phyloP scores from a whole-genome alignment of 257 asterid species.

The Primulina tabacum region DNA sequence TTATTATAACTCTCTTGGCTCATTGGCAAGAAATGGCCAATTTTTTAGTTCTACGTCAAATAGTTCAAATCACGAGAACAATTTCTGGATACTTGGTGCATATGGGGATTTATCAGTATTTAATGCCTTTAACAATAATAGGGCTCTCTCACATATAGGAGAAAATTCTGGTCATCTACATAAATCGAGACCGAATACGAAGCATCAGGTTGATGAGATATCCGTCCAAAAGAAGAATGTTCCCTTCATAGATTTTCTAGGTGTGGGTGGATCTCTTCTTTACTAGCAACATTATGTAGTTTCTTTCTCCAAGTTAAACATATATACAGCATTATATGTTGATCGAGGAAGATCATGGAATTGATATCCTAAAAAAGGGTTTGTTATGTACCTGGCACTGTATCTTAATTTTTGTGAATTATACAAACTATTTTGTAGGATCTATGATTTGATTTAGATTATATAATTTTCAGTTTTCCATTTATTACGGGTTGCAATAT shows the following conservation, averaged over 20 bases:
- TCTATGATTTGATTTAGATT: neutral
- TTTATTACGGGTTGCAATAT: neutral
- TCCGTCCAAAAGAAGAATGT: slow-evolving; percentile 44
- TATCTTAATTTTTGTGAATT: slow-evolving; percentile 1
- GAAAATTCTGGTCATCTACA: slow-evolving; percentile 23
- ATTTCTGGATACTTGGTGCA: slow-evolving; percentile 36
- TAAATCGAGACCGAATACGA: slow-evolving; percentile 26
- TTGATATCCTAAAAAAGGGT: slow-evolving; percentile 16
- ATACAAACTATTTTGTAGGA: neutral
- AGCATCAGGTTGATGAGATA: slow-evolving; percentile 36
- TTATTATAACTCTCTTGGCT: slow-evolving; percentile 22
- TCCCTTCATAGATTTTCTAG: slow-evolving; percentile 94
- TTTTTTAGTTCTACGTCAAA: slow-evolving; percentile 20
- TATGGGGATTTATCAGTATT: slow-evolving; percentile 21
- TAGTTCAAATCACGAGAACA: slow-evolving; percentile 20
- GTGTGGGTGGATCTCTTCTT: slow-evolving; percentile 72
- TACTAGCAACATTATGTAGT: slow-evolving; percentile 18
- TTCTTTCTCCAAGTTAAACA: slow-evolving; percentile 11
- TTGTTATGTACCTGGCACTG: neutral
- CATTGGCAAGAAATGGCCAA: slow-evolving; percentile 29
- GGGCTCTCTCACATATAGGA: slow-evolving; percentile 11
- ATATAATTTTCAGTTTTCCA: neutral
- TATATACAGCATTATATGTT: neutral
- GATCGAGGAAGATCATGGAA: slow-evolving; percentile 1
- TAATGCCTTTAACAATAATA: slow-evolving; percentile 15